phyloP scores from a whole-genome alignment of 2,329 filamentous ascomycete genomes.

The Colletotrichum sp. region DNA sequence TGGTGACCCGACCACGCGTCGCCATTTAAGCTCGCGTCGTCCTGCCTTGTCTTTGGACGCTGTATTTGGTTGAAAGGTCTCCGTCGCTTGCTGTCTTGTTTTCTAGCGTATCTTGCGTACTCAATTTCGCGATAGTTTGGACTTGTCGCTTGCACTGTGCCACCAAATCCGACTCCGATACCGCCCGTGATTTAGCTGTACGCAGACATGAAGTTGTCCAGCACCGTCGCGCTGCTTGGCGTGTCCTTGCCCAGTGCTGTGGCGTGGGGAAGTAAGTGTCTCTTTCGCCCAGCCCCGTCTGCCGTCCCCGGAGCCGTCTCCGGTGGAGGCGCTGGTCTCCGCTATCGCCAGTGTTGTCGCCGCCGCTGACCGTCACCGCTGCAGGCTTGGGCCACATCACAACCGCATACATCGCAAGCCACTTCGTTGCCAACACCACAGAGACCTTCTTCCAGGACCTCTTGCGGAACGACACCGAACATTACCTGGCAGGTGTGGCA shows the following conservation, averaged over 20 bases:
- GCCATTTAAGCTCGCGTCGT: slow-evolving; percentile 4
- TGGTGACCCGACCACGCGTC: slow-evolving; percentile 14
- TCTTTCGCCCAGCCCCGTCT: background rate
- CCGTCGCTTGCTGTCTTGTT: background rate
- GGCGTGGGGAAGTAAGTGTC: slow-evolving; percentile 47
- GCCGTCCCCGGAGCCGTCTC: background rate
- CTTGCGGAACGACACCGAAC: slow-evolving; percentile 56
- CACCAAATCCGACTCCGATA: background rate
- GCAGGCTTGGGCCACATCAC: slow-evolving; percentile 69
- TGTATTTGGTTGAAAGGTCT: background rate
- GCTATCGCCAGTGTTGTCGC: background rate
- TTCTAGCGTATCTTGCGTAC: background rate
- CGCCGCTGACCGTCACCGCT: slow-evolving; percentile 7
- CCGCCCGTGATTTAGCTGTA: background rate
- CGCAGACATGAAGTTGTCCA: slow-evolving; percentile 32
- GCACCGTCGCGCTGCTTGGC: slow-evolving; percentile 31
- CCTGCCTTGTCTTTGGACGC: background rate
- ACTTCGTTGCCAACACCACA: slow-evolving; percentile 63
- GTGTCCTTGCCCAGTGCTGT: slow-evolving; percentile 35
- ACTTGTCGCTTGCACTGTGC: background rate
- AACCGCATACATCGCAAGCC: slow-evolving; percentile 66
- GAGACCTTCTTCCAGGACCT: slow-evolving; percentile 62
- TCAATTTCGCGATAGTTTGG: background rate
- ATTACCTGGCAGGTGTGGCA: slow-evolving; percentile 68
- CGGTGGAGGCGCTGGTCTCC: background rate